Conservation (phyloP, 1,284 basidiomycete genomes). For the Trametes sp. region DNA sequence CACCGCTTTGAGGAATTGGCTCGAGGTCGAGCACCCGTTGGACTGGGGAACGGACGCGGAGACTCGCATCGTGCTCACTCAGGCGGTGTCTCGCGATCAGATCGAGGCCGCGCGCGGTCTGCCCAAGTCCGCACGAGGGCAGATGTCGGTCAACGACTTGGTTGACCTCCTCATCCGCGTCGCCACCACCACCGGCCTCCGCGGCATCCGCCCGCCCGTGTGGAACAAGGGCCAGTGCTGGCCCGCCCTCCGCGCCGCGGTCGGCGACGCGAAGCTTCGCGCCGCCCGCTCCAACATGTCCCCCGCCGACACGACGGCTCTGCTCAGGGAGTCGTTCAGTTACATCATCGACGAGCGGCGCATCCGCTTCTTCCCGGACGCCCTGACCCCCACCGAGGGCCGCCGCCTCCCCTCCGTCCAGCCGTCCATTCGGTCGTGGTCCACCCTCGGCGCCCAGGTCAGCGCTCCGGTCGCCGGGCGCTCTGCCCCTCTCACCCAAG, state of each 20-base stretch:
- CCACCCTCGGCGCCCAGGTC: not conserved
- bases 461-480: not conserved
- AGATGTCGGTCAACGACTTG: not conserved
- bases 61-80: not conserved
- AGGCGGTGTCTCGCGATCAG: not conserved
- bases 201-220: not conserved
- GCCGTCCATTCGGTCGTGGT: constrained; percentile 13
- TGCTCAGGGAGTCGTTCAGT: not conserved
- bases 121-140: not conserved
- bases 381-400: not conserved
- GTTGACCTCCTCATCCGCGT: not conserved
- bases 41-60: not conserved
- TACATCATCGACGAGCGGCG: not conserved
- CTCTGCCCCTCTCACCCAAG: not conserved
- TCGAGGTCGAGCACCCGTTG: not conserved
- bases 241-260: not conserved
- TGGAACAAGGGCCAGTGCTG: not conserved
- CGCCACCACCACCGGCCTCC: not conserved
- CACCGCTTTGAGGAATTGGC: not conserved
- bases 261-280: not conserved
- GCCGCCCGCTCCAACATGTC: not conserved
- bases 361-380: constrained; percentile 7
- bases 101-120: not conserved
- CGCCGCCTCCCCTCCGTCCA: not conserved
- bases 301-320: too few species aligned